Percentiles rank a stretch among this genome's conserved stretches.
Conservation (phyloP, 805 yeast species). For the Spathaspora girioi region DNA sequence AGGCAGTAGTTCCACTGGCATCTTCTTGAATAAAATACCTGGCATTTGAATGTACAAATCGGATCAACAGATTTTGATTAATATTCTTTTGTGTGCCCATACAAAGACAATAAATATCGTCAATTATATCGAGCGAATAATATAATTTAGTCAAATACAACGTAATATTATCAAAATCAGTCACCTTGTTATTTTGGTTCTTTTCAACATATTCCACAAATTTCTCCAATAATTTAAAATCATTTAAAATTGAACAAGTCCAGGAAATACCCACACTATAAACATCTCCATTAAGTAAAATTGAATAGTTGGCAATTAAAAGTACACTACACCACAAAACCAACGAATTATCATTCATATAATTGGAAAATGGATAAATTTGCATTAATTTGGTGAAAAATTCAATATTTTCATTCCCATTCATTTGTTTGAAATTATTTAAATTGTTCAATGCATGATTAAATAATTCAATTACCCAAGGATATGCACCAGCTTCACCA, state of each 20-base stretch:
- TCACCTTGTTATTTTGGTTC: conserved; percentile 6
- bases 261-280: conserved; percentile 55
- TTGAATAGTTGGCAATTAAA: conserved; percentile 48
- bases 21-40: conserved; percentile 1
- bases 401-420: conserved; percentile 28
- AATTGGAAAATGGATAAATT: conserved; percentile 30
- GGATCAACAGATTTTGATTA: conserved; percentile 9
- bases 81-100: conserved; percentile 28
- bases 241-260: conserved; percentile 54
- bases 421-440: conserved; percentile 29
- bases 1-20: conserved; percentile 6
- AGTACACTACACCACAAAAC: conserved; percentile 28
- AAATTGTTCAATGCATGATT: conserved; percentile 37
- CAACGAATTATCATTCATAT: conserved; percentile 21
- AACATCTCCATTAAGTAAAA: conserved; percentile 56
- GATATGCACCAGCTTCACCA: conserved; percentile 19
- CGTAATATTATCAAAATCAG: conserved; percentile 20
- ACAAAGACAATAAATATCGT: conserved; percentile 26
- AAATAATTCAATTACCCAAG: conserved; percentile 38
- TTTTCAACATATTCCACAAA: conserved; percentile 36
- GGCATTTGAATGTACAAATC: neutral
- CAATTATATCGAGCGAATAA: conserved; percentile 41
- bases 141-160: conserved; percentile 42
- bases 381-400: conserved; percentile 28
- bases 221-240: conserved; percentile 48